Conservation (phyloP, 2,329 filamentous ascomycete genomes). For the Phaeosphaeria sp. region DNA sequence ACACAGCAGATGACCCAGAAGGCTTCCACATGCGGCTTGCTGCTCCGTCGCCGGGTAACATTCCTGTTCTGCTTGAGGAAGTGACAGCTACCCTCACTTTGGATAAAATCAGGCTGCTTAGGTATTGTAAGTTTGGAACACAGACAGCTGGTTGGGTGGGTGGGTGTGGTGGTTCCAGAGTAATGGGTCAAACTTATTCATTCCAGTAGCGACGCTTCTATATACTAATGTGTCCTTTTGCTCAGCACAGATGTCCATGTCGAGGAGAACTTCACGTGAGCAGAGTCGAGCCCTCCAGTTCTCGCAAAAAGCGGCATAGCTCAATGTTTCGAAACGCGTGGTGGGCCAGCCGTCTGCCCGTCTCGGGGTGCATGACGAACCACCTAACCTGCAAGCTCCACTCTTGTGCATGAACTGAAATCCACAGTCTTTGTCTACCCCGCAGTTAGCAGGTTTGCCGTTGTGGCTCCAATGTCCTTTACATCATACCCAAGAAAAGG, state of each 20-base stretch:
- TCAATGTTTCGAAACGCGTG: conserved; percentile 6
- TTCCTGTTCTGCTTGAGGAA: conserved; percentile 9
- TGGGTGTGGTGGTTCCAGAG: background rate
- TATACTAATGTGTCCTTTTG: background rate
- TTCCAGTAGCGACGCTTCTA: background rate
- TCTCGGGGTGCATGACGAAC: background rate
- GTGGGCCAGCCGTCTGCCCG: background rate
- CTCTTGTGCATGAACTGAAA: background rate
- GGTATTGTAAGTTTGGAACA: conserved; percentile 5
- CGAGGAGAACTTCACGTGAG: too few species aligned
- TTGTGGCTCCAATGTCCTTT: background rate
- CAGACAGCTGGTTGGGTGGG: conserved; percentile 2
- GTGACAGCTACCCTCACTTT: conserved; percentile 10
- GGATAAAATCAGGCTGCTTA: background rate
- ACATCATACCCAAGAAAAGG: background rate
- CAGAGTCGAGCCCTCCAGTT: background rate
- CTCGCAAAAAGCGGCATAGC: background rate
- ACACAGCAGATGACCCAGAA: conserved; percentile 9
- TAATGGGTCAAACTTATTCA: background rate
- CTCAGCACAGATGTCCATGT: background rate
- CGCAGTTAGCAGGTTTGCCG: background rate
- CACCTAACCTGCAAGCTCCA: background rate
- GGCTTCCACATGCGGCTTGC: conserved; percentile 3
- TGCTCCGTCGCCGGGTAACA: conserved; percentile 10
- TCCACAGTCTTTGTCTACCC: background rate